Conservation (phyloP, 768 basidiomycete species). For the Rhodotorula diobovata region DNA sequence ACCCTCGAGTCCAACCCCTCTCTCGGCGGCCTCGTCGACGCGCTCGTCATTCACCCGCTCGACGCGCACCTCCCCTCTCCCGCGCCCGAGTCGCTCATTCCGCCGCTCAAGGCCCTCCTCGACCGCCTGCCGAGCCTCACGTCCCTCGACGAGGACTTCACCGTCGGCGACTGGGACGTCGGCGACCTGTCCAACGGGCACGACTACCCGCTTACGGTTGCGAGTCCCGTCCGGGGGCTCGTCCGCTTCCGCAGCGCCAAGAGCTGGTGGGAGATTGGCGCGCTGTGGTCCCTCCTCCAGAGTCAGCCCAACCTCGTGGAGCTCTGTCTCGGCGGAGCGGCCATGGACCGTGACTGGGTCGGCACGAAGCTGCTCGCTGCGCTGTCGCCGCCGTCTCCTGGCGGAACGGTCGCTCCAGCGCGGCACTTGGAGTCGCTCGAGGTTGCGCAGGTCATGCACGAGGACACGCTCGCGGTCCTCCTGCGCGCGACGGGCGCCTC, state of each 20-base stretch:
- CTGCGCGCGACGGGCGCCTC: neutral
- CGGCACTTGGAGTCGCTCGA: neutral
- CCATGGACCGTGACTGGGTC: constrained; percentile 31
- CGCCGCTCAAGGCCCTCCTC: neutral
- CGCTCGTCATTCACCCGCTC: constrained; percentile 8
- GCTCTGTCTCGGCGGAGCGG: constrained; percentile 20
- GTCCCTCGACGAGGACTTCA: constrained; percentile 15
- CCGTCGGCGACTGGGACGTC: constrained; percentile 16
- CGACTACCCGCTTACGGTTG: constrained; percentile 5
- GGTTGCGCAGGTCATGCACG: constrained; percentile 21
- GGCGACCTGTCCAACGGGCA: neutral
- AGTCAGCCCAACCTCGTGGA: neutral
- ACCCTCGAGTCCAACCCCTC: neutral
- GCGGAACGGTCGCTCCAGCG: neutral
- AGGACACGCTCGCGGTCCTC: constrained; percentile 30
- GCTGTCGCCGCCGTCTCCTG: neutral
- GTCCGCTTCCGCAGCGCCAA: neutral
- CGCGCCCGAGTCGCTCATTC: neutral
- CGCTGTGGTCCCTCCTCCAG: neutral
- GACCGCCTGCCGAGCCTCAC: constrained; percentile 1
- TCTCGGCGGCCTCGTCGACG: neutral
- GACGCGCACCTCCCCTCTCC: neutral
- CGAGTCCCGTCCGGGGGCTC: neutral
- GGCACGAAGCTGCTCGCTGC: neutral
- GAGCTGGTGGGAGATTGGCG: constrained; percentile 30